Base-by-base conservation (phyloP, 352 stramenopile genomes). In the Globisporangium alternatum region DNA sequence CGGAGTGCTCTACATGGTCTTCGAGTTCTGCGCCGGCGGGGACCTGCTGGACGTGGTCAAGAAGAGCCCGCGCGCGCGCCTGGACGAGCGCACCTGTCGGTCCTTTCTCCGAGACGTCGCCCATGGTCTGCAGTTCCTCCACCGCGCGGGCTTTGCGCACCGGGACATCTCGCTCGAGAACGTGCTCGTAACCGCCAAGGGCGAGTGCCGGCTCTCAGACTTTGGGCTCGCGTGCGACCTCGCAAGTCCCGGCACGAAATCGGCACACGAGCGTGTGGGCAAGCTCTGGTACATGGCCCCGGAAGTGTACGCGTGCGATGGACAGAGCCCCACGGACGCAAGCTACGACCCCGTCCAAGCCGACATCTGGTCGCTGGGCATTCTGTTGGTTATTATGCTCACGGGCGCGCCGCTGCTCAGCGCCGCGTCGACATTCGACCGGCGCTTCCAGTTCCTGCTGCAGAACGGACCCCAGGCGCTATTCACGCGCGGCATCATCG, bases 241-340 rank as follows among this genome's bases (percentile, higher is more conserved):
- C 17, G 41, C 57, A 0, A 51, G 66, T 22, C 56, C 3, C n/a
- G 15, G 65, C 49, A 72, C 68, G 5, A 60, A 66, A n/a, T 35
- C 75, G 17, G 60, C 64, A 8, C 65, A 67, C n/a, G 37, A 60
- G 35, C 68, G 77, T 31, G 76, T 88, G 7, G 81, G 81, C 48
- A 90, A 90, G 64, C 65, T 62, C 12, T 87, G 77, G 73, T 90
- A 90, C 72, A 90, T 90, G 75, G 77, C 78, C 2, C 81, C 81
- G 1, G 81, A 90, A 65, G 77, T 88, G 19, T 87, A 75, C 48
- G 73, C 72, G 51, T 73, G 60, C 15, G 62, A 78, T 22, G 56
- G 71, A 15, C 47, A 17, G 64, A 78, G 51, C 47, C 75, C 72
- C 62, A 0, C 51, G 70, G n/a, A 62, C 21, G 39, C 65, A n/a